Base-by-base conservation (phyloP, 108 stramenopile species). In the Aurantiochytrium sp. region DNA sequence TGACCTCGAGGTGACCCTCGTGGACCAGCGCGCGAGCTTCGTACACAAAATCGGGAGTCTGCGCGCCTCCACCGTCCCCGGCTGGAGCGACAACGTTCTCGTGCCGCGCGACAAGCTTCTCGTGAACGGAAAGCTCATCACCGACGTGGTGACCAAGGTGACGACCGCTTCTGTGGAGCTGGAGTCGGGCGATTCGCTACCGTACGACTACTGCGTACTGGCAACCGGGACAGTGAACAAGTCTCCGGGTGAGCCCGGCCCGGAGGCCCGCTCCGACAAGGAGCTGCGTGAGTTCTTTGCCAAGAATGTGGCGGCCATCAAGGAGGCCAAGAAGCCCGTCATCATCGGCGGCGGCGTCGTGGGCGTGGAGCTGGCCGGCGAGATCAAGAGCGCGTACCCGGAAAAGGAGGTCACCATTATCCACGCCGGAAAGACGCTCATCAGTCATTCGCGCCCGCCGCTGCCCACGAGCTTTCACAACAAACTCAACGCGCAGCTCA, bases 321-420 rank as follows among this genome's bases (percentile, higher is more conserved):
- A 45, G 68, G 87, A 42, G 15, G 88, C 89, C 37, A 4, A 39
- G 3, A 55, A 86, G 85, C 88, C 90, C 39, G 45, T 87, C 31
- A 24, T 91, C 55, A 55, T 91, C 8, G 90, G 90, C 19, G 90
- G 90, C 15, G 90, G 90, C 8, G 65, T 89, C 34, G 55, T 90
- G 37, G 89, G 90, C 52, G 89, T 91, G 54, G 90, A 91, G 85
- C 41, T 86, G 22, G 89, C 89, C 4, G 89, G 89, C 3, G 90
- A 91, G 37, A 91, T 91, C 69, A 85, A 27, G 69, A 88, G 86
- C 31, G 85, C 73, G 21, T 30, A 89, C 27, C 90, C 90, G 12
- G 87, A 37, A 0, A 91, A 91, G 55, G 37, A 54, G 87, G 89
- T 91, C 31, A 88, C 73, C 37, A 39, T 91, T 8, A 87, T 91